Conservation (phyloP, 352 stramenopile genomes). For the Globisporangium nunn region DNA sequence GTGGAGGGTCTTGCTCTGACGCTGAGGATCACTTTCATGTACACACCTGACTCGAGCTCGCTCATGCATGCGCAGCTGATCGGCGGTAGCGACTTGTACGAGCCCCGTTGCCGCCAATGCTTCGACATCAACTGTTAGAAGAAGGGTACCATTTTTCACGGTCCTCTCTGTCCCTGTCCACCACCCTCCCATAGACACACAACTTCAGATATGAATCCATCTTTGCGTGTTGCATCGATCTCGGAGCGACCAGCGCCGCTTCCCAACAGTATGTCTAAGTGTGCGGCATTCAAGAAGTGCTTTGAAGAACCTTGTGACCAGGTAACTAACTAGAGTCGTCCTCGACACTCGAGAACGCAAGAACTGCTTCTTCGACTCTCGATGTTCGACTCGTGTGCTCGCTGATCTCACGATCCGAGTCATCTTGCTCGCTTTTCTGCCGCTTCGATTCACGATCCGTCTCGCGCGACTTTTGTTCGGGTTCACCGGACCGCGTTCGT, state of each 20-base stretch:
- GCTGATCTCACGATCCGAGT: not conserved
- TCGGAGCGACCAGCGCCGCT: not conserved
- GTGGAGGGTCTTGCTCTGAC: not conserved
- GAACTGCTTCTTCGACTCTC: not conserved
- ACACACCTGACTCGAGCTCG: not conserved
- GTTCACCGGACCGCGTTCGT: not conserved
- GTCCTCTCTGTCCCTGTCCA: not conserved
- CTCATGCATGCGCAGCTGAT: slow-evolving; percentile 39
- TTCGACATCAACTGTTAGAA: slow-evolving; percentile 29
- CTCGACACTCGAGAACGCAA: slow-evolving; percentile 9
- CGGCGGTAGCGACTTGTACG: slow-evolving; percentile 69
- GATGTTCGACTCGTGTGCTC: not conserved
- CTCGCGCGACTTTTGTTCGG: not conserved
- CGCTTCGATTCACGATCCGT: not conserved
- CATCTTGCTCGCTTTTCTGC: not conserved
- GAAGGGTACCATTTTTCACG: not conserved
- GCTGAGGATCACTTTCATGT: not conserved
- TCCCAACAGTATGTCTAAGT: too few relatives aligned
- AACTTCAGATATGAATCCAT: not conserved
- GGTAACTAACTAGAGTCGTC: slow-evolving; percentile 1
- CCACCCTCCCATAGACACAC: slow-evolving; percentile 1
- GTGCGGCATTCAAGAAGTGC: too few relatives aligned
- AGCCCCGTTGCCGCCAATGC: slow-evolving; percentile 73
- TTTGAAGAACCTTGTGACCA: not conserved
- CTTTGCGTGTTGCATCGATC: not conserved